Evolutionary conservation across 305 asterid species (phyloP).

Genomic region (Solanum hybrid): DNA sequence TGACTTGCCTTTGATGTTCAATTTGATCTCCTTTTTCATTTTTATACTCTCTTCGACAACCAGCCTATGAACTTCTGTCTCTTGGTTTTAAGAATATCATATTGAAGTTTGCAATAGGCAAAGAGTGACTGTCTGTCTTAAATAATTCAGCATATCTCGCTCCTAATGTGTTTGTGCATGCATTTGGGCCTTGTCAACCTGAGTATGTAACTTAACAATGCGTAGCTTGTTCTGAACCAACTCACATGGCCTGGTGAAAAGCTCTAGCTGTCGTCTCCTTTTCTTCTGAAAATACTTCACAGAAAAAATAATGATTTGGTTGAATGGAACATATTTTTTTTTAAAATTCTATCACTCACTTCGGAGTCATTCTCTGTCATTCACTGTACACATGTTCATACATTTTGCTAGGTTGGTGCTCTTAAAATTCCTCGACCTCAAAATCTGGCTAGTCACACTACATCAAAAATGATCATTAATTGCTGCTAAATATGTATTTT

Average conservation of each 20-base stretch:
- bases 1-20: background rate
- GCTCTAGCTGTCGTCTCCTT: background rate
- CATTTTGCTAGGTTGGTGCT: background rate
- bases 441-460: background rate
- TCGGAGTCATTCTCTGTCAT: background rate
- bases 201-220: background rate
- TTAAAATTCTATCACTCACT: background rate
- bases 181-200: background rate
- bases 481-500: too few species aligned
- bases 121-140: background rate
- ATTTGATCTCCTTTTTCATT: background rate
- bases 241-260: background rate
- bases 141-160: background rate
- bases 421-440: background rate
- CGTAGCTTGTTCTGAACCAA: background rate
- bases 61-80: background rate
- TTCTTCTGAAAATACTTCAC: background rate
- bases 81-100: background rate
- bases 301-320: background rate
- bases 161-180: background rate
- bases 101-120: background rate
- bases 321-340: background rate
- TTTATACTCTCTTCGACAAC: background rate
- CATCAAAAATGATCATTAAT: too few species aligned
- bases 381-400: background rate